Evolutionary conservation across 2,329 filamentous ascomycete genomes (phyloP).

Genomic region (Monosporascus sp.): DNA sequence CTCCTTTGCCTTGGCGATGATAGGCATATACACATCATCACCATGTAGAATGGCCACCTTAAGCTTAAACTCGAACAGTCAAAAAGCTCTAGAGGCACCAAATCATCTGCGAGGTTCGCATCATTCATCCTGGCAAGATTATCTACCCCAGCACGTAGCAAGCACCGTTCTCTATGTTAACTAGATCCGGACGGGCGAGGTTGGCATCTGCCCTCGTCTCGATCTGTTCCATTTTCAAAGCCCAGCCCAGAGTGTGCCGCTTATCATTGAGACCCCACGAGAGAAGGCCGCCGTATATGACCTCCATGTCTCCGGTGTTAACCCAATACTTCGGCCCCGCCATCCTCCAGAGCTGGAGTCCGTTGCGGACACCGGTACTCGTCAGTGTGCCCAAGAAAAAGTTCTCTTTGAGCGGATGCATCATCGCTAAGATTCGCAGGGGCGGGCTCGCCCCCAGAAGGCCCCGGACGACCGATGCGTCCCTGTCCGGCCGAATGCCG

Average conservation of each 20-base stretch:
- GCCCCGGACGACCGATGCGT: neutral
- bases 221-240: neutral
- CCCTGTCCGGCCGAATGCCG: slow-evolving; percentile 1
- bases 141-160: slow-evolving; percentile 4
- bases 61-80: no score
- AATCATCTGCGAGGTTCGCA: no score
- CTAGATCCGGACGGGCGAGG: neutral
- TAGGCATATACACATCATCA: no score
- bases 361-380: neutral
- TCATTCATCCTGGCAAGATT: no score
- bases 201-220: neutral
- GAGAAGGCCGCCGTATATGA: slow-evolving; percentile 3
- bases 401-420: slow-evolving; percentile 11
- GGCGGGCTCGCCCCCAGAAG: slow-evolving; percentile 2
- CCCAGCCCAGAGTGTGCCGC: neutral
- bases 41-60: no score
- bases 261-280: neutral
- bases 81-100: no score
- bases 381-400: neutral
- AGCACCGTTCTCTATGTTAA: slow-evolving; percentile 4
- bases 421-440: slow-evolving; percentile 5
- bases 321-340: slow-evolving; percentile 8
- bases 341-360: slow-evolving; percentile 6
- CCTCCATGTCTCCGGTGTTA: neutral
- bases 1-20: no score